phyloP scores from a whole-genome alignment of 2,329 filamentous ascomycete genomes.

The Pyrenophora teres region DNA sequence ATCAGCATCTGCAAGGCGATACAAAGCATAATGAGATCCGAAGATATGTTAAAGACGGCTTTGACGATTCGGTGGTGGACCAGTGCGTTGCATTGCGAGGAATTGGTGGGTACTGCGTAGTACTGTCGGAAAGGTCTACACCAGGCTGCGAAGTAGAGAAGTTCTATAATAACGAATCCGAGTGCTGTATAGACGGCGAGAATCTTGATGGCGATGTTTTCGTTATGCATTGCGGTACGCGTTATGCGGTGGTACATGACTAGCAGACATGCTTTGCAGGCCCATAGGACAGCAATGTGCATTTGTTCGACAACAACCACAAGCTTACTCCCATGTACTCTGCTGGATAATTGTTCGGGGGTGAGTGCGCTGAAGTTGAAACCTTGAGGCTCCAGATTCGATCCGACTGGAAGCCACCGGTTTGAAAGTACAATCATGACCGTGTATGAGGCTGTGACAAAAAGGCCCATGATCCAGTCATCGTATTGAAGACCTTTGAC shows the following conservation, averaged over 20 bases:
- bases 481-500: slow-evolving; percentile 58
- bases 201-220: slow-evolving; percentile 48
- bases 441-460: slow-evolving; percentile 57
- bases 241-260: slow-evolving; percentile 60
- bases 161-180: slow-evolving; percentile 55
- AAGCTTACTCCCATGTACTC: slow-evolving; percentile 51
- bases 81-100: slow-evolving; percentile 42
- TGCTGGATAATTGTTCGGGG: slow-evolving; percentile 41
- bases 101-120: slow-evolving; percentile 55
- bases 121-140: slow-evolving; percentile 59
- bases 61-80: slow-evolving; percentile 48
- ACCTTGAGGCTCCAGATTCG: slow-evolving; percentile 52
- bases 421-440: slow-evolving; percentile 56
- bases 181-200: slow-evolving; percentile 54
- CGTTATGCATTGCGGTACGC: slow-evolving; percentile 31
- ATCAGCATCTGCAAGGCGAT: slow-evolving; percentile 55
- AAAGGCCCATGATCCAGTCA: slow-evolving; percentile 61
- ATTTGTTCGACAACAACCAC: slow-evolving; percentile 60
- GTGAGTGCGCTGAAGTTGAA: slow-evolving; percentile 52
- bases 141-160: slow-evolving; percentile 59
- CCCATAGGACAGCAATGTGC: slow-evolving; percentile 58
- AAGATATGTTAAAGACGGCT: slow-evolving; percentile 52
- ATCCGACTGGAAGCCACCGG: slow-evolving; percentile 47
- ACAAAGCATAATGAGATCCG: slow-evolving; percentile 52
- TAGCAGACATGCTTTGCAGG: slow-evolving; percentile 59